Conservation (phyloP, 148 eudicot genomes). For the Oxyria digyna region DNA sequence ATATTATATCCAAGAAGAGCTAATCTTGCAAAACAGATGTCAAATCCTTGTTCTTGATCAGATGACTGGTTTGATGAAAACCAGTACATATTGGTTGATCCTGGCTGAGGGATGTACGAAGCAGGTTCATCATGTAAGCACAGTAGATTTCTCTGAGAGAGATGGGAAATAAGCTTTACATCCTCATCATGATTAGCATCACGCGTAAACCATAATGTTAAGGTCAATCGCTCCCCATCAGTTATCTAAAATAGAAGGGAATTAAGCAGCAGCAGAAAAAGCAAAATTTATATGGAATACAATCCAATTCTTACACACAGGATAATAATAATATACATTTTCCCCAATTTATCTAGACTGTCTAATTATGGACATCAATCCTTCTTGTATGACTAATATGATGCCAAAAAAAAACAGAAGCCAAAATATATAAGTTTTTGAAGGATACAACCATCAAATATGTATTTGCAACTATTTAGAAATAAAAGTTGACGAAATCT, state of each 20-base stretch:
- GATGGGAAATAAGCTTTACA: conserved; percentile 52
- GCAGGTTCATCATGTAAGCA: conserved; percentile 14
- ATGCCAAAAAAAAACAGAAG: background rate
- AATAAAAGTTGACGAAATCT: background rate
- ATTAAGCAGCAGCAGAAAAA: background rate
- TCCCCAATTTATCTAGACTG: background rate
- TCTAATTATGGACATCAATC: background rate
- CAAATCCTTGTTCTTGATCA: conserved; percentile 50
- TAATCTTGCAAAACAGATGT: conserved; percentile 65
- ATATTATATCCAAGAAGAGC: conserved; percentile 46
- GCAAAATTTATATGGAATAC: background rate
- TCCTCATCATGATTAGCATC: conserved; percentile 77
- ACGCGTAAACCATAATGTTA: conserved; percentile 89
- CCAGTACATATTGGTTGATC: conserved; percentile 89
- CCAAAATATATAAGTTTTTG: background rate
- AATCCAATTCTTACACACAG: background rate
- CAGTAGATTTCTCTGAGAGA: conserved; percentile 20
- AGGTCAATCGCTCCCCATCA: conserved; percentile 76
- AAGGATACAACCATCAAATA: background rate
- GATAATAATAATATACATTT: background rate
- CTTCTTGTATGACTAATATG: background rate
- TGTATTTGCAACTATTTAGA: background rate
- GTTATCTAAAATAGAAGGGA: conserved; percentile 35
- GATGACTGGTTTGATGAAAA: conserved; percentile 49
- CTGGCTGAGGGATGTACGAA: conserved; percentile 44